Evolutionary conservation across 331 rosid genomes (phyloP), one percentile per base, ranked within the genome.

Genomic region (Pyracantha coccinea): DNA sequence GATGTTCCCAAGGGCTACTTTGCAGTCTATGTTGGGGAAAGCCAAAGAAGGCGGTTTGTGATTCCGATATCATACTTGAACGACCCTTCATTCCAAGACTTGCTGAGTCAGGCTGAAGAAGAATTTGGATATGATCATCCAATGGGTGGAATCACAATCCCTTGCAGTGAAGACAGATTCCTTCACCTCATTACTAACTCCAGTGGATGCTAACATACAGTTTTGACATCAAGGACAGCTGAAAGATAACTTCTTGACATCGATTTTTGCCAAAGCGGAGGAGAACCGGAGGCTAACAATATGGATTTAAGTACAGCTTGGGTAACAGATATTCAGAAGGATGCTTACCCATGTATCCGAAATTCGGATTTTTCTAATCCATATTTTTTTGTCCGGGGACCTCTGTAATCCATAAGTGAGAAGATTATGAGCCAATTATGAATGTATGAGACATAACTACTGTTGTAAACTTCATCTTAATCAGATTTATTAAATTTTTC

Each of bases 11-110:
- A 41, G 47, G 47, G 47, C 47, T 41, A 41, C 47, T 41, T 41
- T 41, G 47, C 47, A 10, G 47, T 41, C 47, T 41, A 41, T 41
- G 47, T 41, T 41, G 47, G 47, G 47, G 15, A 41, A 41, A 41
- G 47, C 5, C 15, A 41, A 31, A 31, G 33, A 5, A 31, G 62
- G 77, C 15, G 86, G 24, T 77, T 68, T 68, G 74, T 79, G 61
- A 77, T 85, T 66, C 71, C 81, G 4, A 16, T 77, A 33, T 69
- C 84, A 24, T 73, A 21, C 60, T 59, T 83, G 29, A 75, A 53
- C 47, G 79, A 81, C 69, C 86, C 77, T 27, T 85, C 81, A n/a
- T 83, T 86, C 72, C 82, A 88, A 63, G 58, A 76, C 2, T 58
- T 78, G 66, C 78, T 66, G 29, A 68, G 77, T n/a, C 72, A 19